Evolutionary conservation across 1,284 basidiomycete genomes (phyloP), one percentile per base, ranked within the genome.

Genomic region (Ceratobasidium sp.): DNA sequence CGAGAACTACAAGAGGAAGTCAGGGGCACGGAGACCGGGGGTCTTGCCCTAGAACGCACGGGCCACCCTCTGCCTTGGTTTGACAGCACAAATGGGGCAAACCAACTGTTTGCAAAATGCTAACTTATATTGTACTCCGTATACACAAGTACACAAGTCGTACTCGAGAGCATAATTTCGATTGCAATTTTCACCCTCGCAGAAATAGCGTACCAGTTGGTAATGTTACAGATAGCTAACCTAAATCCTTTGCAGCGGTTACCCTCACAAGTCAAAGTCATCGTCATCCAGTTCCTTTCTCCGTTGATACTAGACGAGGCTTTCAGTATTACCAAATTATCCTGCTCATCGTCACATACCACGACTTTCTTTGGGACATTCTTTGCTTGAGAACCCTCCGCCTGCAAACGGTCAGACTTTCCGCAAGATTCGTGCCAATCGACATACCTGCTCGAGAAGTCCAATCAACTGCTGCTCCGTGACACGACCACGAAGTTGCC

Each of bases 401-500:
- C 89, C 92, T 93, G 80, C 34, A 59, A 32, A 77, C 32, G 40
- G n/a, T 25, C 3, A 67, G 43, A 44, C 29, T n/a, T n/a, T 8
- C n/a, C 11, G 7, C 15, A 15, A 9, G n/a, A 62, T n/a, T 64
- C 44, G 19, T 9, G 52, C 6, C 54, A 73, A 49, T 56, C 22
- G 40, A 79, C 81, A 80, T 79, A 96, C 96, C 89, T 99, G 96
- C 82, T 99, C 95, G 74, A 99, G 87, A 22, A 99, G 86, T 49
- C 92, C 92, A 81, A 99, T 97, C 77, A 99, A 87, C 82, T 97
- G 95, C 62, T 90, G 88, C 83, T 99, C 97, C 34, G 90, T 92
- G 57, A 99, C 92, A 74, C 92, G 88, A 13, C 93, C 93, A 74
- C 93, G 88, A 64, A 99, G 86, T 84, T 98, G 96, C n/a, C 97